Evolutionary conservation across 164 flowering plant genomes (phyloP), one percentile per base, ranked within the genome.

Genomic region (Magnolia changhungtana): DNA sequence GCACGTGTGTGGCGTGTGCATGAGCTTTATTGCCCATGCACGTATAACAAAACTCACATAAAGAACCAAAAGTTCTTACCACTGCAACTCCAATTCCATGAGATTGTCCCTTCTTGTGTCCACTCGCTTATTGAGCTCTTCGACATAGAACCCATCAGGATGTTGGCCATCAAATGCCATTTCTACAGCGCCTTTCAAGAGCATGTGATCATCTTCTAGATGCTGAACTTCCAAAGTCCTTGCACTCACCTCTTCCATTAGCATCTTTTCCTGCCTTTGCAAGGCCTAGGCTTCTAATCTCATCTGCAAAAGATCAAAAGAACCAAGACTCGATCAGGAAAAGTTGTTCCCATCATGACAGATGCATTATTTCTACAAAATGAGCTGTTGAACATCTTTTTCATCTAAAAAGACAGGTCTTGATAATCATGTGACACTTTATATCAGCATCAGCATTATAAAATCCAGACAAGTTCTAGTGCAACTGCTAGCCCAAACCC

Each of bases 121-220:
- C 67, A 88, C 69, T 79, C 76, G 83, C 51, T 78, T 82, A 50
- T 75, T 84, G 72, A 89, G 86, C 78, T 86, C 87, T 58, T 85
- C 84, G 50, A 84, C 29, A 71, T 81, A 80, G 76, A 76, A 87
- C 23, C 84, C 87, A 74, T 77, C 11, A 23, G 87, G 77, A 67
- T 87, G 86, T n/a, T 82, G 80, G 55, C 87, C 84, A 80, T 88
- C 89, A 72, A 80, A 80, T 69, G 83, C 85, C 92, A 88, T 87
- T 71, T 82, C 84, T 55, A 72, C 77, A 7, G 88, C 88, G n/a
- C 74, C 85, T 78, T 89, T 86, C 71, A 87, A 76, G 63, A 87
- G 69, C 52, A 78, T 79, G 19, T 78, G 81, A 71, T 91, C 88
- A 71, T 81, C 84, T 63, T 89, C 86, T 27, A 86, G 84, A 61